Base-by-base conservation (phyloP, 108 stramenopile genomes). In the Stephanodiscus minutulus region DNA sequence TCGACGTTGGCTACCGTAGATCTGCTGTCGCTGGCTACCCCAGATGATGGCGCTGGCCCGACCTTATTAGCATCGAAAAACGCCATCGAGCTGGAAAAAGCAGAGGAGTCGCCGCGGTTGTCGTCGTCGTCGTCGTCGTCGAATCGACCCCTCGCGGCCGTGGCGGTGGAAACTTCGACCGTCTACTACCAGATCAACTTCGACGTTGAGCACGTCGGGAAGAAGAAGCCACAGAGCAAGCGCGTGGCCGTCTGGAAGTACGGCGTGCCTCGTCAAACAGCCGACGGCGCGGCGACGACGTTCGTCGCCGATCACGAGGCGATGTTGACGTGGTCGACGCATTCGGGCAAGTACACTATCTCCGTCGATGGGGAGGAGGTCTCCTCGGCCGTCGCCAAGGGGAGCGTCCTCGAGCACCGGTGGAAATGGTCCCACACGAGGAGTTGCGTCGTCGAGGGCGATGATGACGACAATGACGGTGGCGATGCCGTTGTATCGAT, bases 191-290 rank as follows among this genome's bases (percentile, higher is more conserved):
- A 76, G 46, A 52, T 76, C 7, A 62, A 69, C 17, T 69, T 76
- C 25, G 75, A 76, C 57, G 75, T 68, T 0, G 75, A 76, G 7
- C 75, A 76, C 44, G 52, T 68, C 27, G 75, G 75, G 15, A 76
- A 69, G 67, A 67, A 76, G 18, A 68, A 68, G 28, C 75, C 75
- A 9, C 66, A 68, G 64, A 68, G 66, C 21, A 76, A 76, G 54
- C 75, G 75, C 24, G 60, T 62, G 53, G 66, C 66, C 2, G 36
- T 63, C 12, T 76, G 67, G 67, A 68, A 55, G 36, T 76, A 76
- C 33, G 75, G 75, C 46, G 41, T 76, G 24, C 37, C 65, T 17
- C 41, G 54, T 47, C 7, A 24, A 48, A 62, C 70, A 0, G 29
- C 61, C 21, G 41, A 15, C 47, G 46, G 21, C 28, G 27, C 28